phyloP scores from a whole-genome alignment of 2,329 filamentous ascomycete species.

The Fusarium oligoseptatum region DNA sequence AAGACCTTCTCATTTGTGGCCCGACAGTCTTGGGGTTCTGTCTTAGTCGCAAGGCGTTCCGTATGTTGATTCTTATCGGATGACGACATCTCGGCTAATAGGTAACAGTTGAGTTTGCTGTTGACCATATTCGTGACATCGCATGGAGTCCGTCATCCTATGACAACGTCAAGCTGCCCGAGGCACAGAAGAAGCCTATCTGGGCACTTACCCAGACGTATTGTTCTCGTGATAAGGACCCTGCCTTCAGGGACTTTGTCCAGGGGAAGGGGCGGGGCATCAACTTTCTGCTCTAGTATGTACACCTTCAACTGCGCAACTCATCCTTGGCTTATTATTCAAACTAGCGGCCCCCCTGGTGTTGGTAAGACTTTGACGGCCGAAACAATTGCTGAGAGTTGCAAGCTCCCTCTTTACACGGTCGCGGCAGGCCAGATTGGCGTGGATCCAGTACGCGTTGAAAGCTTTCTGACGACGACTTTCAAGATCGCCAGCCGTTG shows the following conservation, averaged over 20 bases:
- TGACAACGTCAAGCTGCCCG: not conserved
- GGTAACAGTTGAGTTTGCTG: not conserved
- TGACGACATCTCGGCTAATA: not conserved
- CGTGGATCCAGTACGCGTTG: not conserved
- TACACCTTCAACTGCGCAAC: not conserved
- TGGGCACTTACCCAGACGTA: not conserved
- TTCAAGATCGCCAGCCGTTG: not conserved
- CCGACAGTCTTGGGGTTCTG: not conserved
- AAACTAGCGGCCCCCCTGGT: not conserved
- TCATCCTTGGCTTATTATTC: not conserved
- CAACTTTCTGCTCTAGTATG: not conserved
- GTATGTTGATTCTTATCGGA: not conserved
- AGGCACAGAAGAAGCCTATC: not conserved
- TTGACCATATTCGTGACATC: not conserved
- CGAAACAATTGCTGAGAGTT: not conserved
- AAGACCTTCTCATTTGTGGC: not conserved
- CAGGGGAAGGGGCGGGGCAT: not conserved
- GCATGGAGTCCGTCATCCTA: not conserved
- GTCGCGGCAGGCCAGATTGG: not conserved
- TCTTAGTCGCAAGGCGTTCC: not conserved
- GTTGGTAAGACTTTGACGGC: not conserved
- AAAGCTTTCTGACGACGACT: not conserved
- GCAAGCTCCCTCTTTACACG: not conserved
- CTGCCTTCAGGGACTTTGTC: not conserved
- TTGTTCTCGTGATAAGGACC: not conserved